These are phyloP conservation scores for Coemansia sp. DNA, from an alignment of 192 early-diverging fungal genomes.

Conservation along the genomic window DNA sequence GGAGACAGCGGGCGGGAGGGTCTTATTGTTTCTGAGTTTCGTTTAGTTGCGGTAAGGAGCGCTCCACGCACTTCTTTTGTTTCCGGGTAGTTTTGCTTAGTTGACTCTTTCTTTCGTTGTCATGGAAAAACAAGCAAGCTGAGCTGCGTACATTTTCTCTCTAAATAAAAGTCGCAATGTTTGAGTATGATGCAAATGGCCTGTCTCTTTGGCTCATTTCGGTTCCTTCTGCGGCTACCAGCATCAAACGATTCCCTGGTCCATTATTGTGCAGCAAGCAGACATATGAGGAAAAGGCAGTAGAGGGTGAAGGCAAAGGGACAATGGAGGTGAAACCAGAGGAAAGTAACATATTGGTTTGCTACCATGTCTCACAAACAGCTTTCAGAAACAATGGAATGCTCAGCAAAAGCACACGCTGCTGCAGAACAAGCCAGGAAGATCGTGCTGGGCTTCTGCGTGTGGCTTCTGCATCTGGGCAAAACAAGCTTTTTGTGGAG, in stretches of 20 bases:
- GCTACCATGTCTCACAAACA: not conserved
- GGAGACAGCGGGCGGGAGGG: not conserved
- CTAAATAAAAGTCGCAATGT: too few species aligned
- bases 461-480: not conserved
- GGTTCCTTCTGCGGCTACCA: too few species aligned
- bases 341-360: constrained; percentile 1
- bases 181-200: too few species aligned
- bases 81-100: constrained; percentile 10
- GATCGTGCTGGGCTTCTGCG: constrained; percentile 3
- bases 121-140: not conserved
- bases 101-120: not conserved
- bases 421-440: not conserved
- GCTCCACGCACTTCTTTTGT: constrained; percentile 3
- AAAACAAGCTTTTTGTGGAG: not conserved
- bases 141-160: not conserved
- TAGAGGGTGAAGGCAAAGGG: not conserved
- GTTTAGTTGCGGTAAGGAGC: not conserved
- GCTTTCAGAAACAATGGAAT: not conserved
- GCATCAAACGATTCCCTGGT: too few species aligned
- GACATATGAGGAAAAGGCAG: not conserved
- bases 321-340: constrained; percentile 1
- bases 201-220: too few species aligned
- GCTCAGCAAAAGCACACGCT: not conserved
- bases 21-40: not conserved
- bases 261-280: too few species aligned